A percentile compares a stretch with the other conserved stretches of the same genome.
Conservation (phyloP, 2,329 filamentous ascomycete species). For the Xylaria sp. region DNA sequence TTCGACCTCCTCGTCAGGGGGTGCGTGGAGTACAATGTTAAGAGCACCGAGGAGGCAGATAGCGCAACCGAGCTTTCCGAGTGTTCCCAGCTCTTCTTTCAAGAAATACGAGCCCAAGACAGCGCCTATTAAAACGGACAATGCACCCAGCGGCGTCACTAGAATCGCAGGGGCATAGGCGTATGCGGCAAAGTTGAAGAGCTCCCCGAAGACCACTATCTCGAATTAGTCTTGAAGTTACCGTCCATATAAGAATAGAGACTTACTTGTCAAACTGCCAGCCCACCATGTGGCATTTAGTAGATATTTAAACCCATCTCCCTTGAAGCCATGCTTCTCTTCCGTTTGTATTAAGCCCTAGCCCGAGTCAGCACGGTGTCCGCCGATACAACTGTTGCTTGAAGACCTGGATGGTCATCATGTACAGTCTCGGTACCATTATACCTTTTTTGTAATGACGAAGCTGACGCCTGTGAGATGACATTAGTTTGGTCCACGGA, state of each 20-base stretch:
- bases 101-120: conserved; percentile 95
- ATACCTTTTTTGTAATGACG: conserved; percentile 97
- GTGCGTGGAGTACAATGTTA: conserved; percentile 96
- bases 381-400: background rate
- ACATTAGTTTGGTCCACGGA: conserved; percentile 20
- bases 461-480: conserved; percentile 79
- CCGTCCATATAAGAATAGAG: conserved; percentile 21
- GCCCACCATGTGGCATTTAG: conserved; percentile 98
- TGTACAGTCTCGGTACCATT: conserved; percentile 32
- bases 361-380: conserved; percentile 24
- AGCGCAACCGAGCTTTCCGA: conserved; percentile 94
- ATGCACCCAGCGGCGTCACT: conserved; percentile 90
- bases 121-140: conserved; percentile 93
- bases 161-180: conserved; percentile 98
- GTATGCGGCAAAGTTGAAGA: conserved; percentile 98
- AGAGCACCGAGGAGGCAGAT: conserved; percentile 95
- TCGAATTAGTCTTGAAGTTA: conserved; percentile 7
- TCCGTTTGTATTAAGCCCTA: conserved; percentile 90
- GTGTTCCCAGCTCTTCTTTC: conserved; percentile 83
- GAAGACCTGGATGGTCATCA: background rate
- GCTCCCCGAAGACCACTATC: conserved; percentile 86
- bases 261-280: conserved; percentile 84
- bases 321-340: conserved; percentile 92
- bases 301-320: conserved; percentile 93
- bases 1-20: conserved; percentile 87